Conservation (phyloP, 352 stramenopile genomes). For the Pythium myriotylum region DNA sequence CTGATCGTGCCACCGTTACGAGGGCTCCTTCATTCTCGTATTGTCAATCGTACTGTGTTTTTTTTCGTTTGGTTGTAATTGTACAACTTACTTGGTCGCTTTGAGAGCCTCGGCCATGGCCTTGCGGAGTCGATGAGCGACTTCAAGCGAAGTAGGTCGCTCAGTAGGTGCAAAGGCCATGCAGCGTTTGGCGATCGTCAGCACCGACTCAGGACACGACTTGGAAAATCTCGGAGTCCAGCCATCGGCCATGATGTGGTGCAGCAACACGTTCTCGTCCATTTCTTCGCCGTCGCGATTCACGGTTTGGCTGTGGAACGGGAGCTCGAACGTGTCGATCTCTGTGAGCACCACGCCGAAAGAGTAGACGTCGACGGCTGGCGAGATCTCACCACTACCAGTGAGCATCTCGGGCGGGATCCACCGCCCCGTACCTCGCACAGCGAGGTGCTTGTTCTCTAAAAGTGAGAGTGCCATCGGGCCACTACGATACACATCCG, state of each 20-base stretch:
- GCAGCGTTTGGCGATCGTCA: constrained; percentile 50
- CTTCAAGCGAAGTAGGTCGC: constrained; percentile 46
- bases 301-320: constrained; percentile 39
- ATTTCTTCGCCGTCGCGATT: constrained; percentile 29
- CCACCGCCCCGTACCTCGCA: constrained; percentile 64
- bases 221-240: constrained; percentile 54
- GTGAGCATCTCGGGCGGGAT: constrained; percentile 63
- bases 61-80: too few relatives aligned
- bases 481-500: not conserved
- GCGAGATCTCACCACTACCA: constrained; percentile 47
- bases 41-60: too few relatives aligned
- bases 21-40: too few relatives aligned
- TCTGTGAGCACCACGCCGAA: constrained; percentile 63
- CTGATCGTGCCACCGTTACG: too few relatives aligned
- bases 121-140: constrained; percentile 51
- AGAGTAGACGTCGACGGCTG: constrained; percentile 61
- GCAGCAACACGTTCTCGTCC: constrained; percentile 48
- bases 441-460: constrained; percentile 35
- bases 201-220: constrained; percentile 45
- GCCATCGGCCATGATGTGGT: constrained; percentile 49
- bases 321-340: constrained; percentile 52
- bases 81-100: constrained; percentile 1
- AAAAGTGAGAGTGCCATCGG: not conserved
- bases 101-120: constrained; percentile 25
- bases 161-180: constrained; percentile 38